Evolutionary conservation across 805 yeast species (phyloP).

Genomic region (Wickerhamomyces bisporus): DNA sequence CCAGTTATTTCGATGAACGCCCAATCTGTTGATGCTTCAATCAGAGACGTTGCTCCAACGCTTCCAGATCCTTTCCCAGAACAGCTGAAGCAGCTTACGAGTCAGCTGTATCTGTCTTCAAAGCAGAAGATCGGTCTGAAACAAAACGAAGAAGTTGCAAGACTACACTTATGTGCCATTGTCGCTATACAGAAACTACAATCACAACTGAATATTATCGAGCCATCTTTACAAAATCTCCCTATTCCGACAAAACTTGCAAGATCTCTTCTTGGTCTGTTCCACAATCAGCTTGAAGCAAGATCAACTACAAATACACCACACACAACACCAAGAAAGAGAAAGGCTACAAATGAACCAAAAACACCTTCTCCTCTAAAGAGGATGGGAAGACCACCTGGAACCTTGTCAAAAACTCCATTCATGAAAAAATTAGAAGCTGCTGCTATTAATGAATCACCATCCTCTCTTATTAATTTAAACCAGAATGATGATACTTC

Average conservation of each 20-base stretch:
- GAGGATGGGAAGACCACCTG: constrained; percentile 19
- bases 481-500: not conserved
- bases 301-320: constrained; percentile 4
- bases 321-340: constrained; percentile 15
- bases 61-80: constrained; percentile 39
- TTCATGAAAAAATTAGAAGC: constrained; percentile 27
- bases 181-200: constrained; percentile 50
- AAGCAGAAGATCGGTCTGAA: constrained; percentile 44
- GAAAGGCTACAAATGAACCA: not conserved
- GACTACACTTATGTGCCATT: constrained; percentile 64
- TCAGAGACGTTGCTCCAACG: constrained; percentile 48
- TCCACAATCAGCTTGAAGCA: not conserved
- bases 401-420: constrained; percentile 17
- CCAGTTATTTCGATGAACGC: constrained; percentile 23
- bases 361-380: constrained; percentile 13
- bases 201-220: constrained; percentile 38
- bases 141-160: constrained; percentile 54
- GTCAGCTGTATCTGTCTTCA: constrained; percentile 41
- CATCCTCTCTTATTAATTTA: constrained; percentile 9
- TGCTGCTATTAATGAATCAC: constrained; percentile 21
- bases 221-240: constrained; percentile 44
- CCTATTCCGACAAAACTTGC: constrained; percentile 50
- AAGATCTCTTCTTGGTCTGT: constrained; percentile 24
- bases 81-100: constrained; percentile 26
- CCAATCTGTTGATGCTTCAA: constrained; percentile 28